These are phyloP conservation scores for Papiliotrema laurentii DNA, from an alignment of 1,284 basidiomycete species.

Conservation along the genomic window DNA sequence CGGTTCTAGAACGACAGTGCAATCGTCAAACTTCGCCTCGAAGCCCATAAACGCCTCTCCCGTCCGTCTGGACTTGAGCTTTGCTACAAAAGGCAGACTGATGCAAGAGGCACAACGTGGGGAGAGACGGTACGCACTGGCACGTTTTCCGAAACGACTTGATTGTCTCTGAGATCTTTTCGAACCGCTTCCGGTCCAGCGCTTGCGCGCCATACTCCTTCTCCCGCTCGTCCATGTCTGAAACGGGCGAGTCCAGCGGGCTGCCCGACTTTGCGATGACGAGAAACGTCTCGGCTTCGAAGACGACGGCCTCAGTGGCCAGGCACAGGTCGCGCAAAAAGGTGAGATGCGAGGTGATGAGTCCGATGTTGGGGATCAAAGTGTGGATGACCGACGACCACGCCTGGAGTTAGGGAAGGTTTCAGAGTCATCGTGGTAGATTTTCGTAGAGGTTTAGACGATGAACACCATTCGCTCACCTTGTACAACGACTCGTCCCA, in stretches of 20 bases:
- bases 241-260: conserved; percentile 39
- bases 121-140: no score
- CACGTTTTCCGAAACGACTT: conserved; percentile 92
- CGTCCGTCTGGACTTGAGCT: conserved; percentile 26
- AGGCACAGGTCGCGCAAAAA: conserved; percentile 79
- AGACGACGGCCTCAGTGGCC: conserved; percentile 90
- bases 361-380: conserved; percentile 88
- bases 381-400: conserved; percentile 98
- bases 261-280: conserved; percentile 67
- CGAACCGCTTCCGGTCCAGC: conserved; percentile 78
- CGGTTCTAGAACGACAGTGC: conserved; percentile 85
- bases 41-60: conserved; percentile 72
- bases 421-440: conserved; percentile 8
- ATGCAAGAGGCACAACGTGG: no score
- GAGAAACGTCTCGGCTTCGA: conserved; percentile 95
- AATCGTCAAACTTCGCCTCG: conserved; percentile 71
- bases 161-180: conserved; percentile 91
- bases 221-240: conserved; percentile 36
- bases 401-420: conserved; percentile 62
- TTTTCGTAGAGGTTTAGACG: no score
- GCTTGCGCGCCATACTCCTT: conserved; percentile 49
- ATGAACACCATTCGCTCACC: no score
- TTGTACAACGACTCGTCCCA: conserved; percentile 97
- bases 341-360: conserved; percentile 78
- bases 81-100: no score